Percentiles rank a stretch among this genome's conserved stretches.
Conservation (phyloP, 2,329 filamentous ascomycete species). For the Apiospora phragmitis region DNA sequence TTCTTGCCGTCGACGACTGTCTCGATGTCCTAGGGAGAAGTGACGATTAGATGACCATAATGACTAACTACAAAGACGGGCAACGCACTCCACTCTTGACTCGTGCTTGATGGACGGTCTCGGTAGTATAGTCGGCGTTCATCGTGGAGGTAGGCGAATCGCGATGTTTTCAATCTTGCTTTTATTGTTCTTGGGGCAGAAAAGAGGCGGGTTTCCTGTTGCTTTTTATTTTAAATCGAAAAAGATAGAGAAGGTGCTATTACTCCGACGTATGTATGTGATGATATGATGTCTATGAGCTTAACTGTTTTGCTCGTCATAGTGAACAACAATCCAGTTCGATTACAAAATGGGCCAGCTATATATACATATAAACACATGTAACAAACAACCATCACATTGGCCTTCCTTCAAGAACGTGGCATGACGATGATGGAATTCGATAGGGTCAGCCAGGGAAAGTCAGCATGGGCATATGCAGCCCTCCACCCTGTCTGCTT, state of each 20-base stretch:
- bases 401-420: neutral
- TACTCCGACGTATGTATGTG: neutral
- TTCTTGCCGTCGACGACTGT: conserved; percentile 14
- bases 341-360: neutral
- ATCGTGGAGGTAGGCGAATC: neutral
- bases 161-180: neutral
- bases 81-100: conserved; percentile 15
- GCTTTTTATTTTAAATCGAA: neutral
- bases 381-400: neutral
- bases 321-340: neutral
- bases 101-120: conserved; percentile 19
- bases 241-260: neutral
- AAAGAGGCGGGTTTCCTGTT: neutral
- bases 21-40: conserved; percentile 15
- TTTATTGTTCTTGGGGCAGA: neutral
- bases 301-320: neutral
- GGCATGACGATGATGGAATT: neutral
- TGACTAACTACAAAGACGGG: neutral
- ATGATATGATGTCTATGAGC: neutral
- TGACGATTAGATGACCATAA: neutral
- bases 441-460: neutral
- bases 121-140: conserved; percentile 15
- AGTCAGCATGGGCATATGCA: neutral
- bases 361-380: neutral
- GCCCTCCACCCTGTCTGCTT: neutral